A percentile compares a stretch with the other conserved stretches of the same genome.
Evolutionary conservation across 306 rosid genomes (phyloP).

Genomic region (Medicago ruthenica): DNA sequence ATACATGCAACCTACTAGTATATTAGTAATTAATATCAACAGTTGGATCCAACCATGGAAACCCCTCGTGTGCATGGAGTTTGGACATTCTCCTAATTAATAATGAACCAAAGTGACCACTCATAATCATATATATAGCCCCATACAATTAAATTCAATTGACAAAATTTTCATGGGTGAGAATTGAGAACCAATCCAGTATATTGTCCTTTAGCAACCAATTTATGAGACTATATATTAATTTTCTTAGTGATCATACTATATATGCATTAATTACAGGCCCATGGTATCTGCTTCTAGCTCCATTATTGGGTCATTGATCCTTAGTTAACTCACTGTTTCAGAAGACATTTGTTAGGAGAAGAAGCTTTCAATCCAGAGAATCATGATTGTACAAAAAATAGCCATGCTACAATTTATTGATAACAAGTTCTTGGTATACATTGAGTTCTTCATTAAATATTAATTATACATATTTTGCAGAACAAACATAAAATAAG

Average conservation of each 20-base stretch:
- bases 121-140: constrained; percentile 29
- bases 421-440: constrained; percentile 14
- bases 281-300: constrained; percentile 24
- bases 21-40: constrained; percentile 38
- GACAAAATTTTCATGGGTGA: constrained; percentile 48
- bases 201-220: constrained; percentile 34
- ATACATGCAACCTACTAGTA: constrained; percentile 24
- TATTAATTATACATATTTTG: too few species aligned
- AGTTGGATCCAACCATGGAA: constrained; percentile 62
- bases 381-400: constrained; percentile 1
- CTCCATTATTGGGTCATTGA: constrained; percentile 31
- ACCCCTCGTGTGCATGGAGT: constrained; percentile 53
- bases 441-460: too few species aligned
- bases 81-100: constrained; percentile 51
- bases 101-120: neutral
- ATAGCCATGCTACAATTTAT: constrained; percentile 20
- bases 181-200: constrained; percentile 33
- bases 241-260: neutral
- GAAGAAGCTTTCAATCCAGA: constrained; percentile 42
- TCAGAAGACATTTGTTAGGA: constrained; percentile 43
- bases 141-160: constrained; percentile 44
- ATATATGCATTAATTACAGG: constrained; percentile 44
- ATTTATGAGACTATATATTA: neutral
- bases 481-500: too few species aligned
- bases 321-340: constrained; percentile 21